Conservation (phyloP, 148 eudicot species). For the Nyssa sinensis region DNA sequence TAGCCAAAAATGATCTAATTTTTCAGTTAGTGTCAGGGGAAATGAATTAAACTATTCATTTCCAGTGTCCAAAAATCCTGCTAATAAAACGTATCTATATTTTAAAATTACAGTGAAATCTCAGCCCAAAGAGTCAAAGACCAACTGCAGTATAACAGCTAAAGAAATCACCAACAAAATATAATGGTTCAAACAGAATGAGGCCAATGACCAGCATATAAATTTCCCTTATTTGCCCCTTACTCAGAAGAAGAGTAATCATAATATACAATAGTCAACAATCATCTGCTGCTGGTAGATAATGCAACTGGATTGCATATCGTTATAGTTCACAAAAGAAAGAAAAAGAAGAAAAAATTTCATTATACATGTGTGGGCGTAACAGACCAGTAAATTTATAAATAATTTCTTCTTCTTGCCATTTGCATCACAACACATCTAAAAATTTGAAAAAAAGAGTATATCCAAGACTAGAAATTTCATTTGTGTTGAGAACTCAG, state of each 20-base stretch:
- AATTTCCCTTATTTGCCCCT: background rate
- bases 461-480: background rate
- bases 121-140: background rate
- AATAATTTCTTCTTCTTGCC: background rate
- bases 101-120: background rate
- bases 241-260: background rate
- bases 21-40: background rate
- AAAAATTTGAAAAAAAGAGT: constrained; percentile 5
- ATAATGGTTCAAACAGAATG: background rate
- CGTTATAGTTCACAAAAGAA: background rate
- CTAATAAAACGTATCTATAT: background rate
- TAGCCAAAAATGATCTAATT: background rate
- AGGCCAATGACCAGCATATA: background rate
- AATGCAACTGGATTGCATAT: background rate
- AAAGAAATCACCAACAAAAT: background rate
- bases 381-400: constrained; percentile 2
- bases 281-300: constrained; percentile 4
- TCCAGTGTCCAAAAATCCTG: background rate
- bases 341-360: background rate
- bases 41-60: background rate
- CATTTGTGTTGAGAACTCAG: background rate
- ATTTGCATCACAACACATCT: background rate
- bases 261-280: background rate
- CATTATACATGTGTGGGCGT: constrained; percentile 2
- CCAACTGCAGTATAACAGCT: background rate